These are phyloP conservation scores for Takashimella tepidaria DNA, from an alignment of 1,284 basidiomycete species.

Conservation along the genomic window DNA sequence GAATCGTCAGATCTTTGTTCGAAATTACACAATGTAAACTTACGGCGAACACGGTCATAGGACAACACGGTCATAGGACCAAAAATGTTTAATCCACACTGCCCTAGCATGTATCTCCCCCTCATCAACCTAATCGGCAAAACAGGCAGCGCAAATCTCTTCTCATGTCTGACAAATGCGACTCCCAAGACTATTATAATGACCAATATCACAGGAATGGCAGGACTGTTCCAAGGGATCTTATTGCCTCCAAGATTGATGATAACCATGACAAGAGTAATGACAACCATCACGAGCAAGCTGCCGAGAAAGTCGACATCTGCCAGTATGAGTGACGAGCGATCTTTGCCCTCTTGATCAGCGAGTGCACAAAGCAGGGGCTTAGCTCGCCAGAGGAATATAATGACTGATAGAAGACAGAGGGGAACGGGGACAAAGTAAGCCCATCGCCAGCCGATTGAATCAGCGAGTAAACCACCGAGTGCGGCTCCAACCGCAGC, in stretches of 20 bases:
- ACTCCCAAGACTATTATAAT: background rate
- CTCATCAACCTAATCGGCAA: conserved; percentile 15
- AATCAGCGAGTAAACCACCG: conserved; percentile 19
- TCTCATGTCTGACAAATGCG: conserved; percentile 16
- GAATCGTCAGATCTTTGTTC: too few relatives aligned
- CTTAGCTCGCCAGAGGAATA: conserved; percentile 15
- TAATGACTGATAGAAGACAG: conserved; percentile 13
- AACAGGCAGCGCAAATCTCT: conserved; percentile 13
- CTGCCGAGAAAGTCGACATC: conserved; percentile 21
- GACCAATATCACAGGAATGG: conserved; percentile 10
- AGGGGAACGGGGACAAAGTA: conserved; percentile 20
- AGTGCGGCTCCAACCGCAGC: conserved; percentile 20
- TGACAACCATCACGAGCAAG: conserved; percentile 15
- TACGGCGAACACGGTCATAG: too few relatives aligned
- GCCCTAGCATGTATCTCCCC: conserved; percentile 16
- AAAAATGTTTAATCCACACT: conserved; percentile 21
- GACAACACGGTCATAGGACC: conserved; percentile 20
- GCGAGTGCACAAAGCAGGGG: background rate
- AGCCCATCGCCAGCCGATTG: conserved; percentile 22
- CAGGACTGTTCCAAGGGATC: conserved; percentile 17
- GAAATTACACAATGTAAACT: too few relatives aligned
- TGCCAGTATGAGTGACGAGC: conserved; percentile 1
- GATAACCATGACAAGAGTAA: conserved; percentile 19
- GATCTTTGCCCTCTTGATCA: background rate
- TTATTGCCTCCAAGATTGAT: conserved; percentile 21